These are phyloP conservation scores for Senecio squalidus DNA, from an alignment of 140 eudicot genomes.

Conservation along the genomic window DNA sequence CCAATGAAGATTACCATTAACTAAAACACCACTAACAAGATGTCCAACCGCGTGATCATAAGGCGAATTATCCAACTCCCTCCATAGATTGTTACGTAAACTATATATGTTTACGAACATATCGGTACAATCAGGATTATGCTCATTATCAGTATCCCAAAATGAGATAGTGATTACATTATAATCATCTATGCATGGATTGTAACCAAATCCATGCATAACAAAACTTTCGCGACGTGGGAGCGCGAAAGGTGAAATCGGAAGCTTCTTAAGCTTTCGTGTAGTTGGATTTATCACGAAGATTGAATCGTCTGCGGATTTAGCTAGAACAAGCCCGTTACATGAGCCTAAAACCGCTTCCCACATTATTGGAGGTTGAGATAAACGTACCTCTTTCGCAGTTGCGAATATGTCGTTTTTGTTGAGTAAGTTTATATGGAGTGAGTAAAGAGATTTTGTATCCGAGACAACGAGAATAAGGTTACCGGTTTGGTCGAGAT, in stretches of 20 bases:
- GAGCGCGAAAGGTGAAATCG: not conserved
- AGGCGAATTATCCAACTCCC: constrained; percentile 8
- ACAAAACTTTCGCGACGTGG: constrained; percentile 3
- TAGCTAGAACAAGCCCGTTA: constrained; percentile 26
- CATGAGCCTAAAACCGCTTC: constrained; percentile 20
- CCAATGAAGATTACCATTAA: constrained; percentile 24
- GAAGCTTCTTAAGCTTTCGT: not conserved
- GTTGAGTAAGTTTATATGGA: not conserved
- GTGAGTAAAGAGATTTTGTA: constrained; percentile 6
- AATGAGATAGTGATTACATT: constrained; percentile 17
- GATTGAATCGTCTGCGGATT: not conserved
- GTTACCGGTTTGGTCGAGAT: not conserved
- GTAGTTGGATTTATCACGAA: constrained; percentile 22
- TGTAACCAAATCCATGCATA: constrained; percentile 28
- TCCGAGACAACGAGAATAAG: constrained; percentile 11
- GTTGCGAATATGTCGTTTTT: not conserved
- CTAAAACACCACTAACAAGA: constrained; percentile 6
- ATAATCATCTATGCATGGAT: constrained; percentile 13
- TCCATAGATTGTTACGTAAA: constrained; percentile 13
- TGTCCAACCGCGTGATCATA: constrained; percentile 14
- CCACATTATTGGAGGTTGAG: constrained; percentile 9
- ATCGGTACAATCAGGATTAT: constrained; percentile 20
- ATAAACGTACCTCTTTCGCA: not conserved
- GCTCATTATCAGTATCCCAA: constrained; percentile 21
- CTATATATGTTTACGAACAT: constrained; percentile 16